A percentile compares a stretch with the other conserved stretches of the same genome.
These are phyloP conservation scores for Phoenix dactylifera DNA, from an alignment of 176 grass and related monocot species.

Conservation along the genomic window DNA sequence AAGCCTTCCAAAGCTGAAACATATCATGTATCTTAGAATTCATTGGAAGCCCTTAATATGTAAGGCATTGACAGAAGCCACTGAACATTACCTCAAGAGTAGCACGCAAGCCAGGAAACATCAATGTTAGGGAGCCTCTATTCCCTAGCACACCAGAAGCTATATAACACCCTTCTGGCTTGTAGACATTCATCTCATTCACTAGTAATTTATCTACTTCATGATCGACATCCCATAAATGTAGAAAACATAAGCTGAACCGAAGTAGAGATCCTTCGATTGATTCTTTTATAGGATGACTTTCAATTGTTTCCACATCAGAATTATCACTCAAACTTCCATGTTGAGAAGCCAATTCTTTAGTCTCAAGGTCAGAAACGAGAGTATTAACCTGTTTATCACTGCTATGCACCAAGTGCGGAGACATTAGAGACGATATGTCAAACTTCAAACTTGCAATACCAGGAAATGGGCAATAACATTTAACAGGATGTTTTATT, in stretches of 20 bases:
- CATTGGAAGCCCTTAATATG: not conserved
- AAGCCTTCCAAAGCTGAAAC: constrained; percentile 89
- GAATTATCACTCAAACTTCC: constrained; percentile 27
- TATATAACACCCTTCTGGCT: constrained; percentile 82
- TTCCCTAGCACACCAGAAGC: constrained; percentile 68
- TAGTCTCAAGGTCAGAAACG: constrained; percentile 31
- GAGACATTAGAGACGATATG: constrained; percentile 73
- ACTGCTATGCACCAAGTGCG: constrained; percentile 25
- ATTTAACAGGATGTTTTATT: constrained; percentile 69
- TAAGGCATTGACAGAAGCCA: not conserved
- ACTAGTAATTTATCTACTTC: constrained; percentile 82
- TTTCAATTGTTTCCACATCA: constrained; percentile 40
- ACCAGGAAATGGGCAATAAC: constrained; percentile 77
- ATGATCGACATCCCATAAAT: constrained; percentile 82
- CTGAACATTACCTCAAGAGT: constrained; percentile 58
- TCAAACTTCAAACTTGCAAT: constrained; percentile 86
- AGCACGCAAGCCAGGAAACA: constrained; percentile 73
- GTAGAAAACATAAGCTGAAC: constrained; percentile 94
- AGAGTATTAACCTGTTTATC: constrained; percentile 34
- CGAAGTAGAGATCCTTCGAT: constrained; percentile 70
- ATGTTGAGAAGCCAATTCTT: constrained; percentile 7
- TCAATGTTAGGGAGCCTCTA: constrained; percentile 76
- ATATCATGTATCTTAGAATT: not conserved
- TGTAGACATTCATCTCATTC: constrained; percentile 91
- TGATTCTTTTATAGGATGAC: constrained; percentile 59